Percentiles rank a stretch among this genome's conserved stretches.
phyloP scores from a whole-genome alignment of 805 yeast genomes.

The Yamadazyma philogaea region DNA sequence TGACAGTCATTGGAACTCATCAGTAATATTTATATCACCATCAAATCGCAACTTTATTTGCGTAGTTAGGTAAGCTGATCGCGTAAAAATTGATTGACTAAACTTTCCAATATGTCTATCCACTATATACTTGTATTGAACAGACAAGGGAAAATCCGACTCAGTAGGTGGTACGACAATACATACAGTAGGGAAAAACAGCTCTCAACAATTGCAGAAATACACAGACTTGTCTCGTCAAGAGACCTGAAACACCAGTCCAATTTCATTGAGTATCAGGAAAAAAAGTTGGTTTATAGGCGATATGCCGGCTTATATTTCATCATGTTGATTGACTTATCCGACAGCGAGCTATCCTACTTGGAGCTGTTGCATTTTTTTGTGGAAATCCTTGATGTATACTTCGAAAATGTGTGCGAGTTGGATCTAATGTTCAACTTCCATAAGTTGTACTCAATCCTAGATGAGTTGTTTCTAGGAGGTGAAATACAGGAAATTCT shows the following conservation, averaged over 20 bases:
- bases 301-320: conserved; percentile 91
- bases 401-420: conserved; percentile 90
- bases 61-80: not conserved
- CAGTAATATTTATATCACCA: not conserved
- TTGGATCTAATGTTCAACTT: conserved; percentile 90
- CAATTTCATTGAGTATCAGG: conserved; percentile 65
- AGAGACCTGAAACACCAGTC: conserved; percentile 83
- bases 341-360: conserved; percentile 78
- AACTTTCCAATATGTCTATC: conserved; percentile 54
- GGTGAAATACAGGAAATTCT: conserved; percentile 91
- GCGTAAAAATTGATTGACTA: not conserved
- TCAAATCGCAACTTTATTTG: not conserved
- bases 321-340: conserved; percentile 74
- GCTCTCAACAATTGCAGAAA: conserved; percentile 49
- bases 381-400: conserved; percentile 83
- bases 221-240: conserved; percentile 75
- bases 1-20: conserved; percentile 4
- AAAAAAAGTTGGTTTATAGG: conserved; percentile 71
- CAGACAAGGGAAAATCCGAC: conserved; percentile 88
- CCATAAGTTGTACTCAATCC: conserved; percentile 72
- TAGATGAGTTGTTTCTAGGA: conserved; percentile 85
- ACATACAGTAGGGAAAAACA: conserved; percentile 29
- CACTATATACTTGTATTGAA: conserved; percentile 81
- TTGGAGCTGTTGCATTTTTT: conserved; percentile 82
- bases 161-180: conserved; percentile 70